Conservation (phyloP, 768 basidiomycete genomes). For the Macrolepiota albuminosa region DNA sequence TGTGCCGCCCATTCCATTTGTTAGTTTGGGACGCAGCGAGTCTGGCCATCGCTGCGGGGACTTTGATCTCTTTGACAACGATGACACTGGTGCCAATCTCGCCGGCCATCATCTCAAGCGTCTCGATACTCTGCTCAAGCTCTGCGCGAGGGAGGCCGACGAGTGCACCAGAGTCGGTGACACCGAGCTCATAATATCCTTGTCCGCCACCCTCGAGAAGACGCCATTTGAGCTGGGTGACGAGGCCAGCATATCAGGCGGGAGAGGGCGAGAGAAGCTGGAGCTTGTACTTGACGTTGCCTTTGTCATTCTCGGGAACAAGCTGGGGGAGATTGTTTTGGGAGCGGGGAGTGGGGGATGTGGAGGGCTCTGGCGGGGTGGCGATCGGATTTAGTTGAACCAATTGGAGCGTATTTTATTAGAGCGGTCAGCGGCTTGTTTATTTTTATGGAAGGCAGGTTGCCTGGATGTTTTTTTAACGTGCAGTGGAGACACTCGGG, state of each 20-base stretch:
- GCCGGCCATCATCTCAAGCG: constrained; percentile 90
- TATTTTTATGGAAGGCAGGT: constrained; percentile 6
- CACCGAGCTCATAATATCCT: constrained; percentile 79
- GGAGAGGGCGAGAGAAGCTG: constrained; percentile 78
- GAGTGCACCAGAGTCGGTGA: constrained; percentile 84
- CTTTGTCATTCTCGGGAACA: constrained; percentile 78
- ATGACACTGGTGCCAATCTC: constrained; percentile 92
- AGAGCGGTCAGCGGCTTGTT: constrained; percentile 13
- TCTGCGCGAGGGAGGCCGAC: constrained; percentile 72
- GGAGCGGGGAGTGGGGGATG: constrained; percentile 26
- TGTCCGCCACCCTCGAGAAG: constrained; percentile 80
- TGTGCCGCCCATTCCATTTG: constrained; percentile 34
- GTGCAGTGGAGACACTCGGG: neutral
- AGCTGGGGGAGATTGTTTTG: constrained; percentile 52
- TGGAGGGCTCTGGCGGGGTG: constrained; percentile 39
- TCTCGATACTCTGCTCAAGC: constrained; percentile 78
- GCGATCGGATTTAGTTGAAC: constrained; percentile 34
- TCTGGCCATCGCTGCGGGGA: constrained; percentile 50
- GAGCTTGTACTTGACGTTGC: constrained; percentile 93
- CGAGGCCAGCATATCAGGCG: constrained; percentile 74
- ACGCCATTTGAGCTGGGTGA: constrained; percentile 96
- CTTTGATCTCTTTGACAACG: constrained; percentile 84
- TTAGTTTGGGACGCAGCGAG: constrained; percentile 31
- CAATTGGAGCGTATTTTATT: neutral
- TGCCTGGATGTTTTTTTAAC: constrained; percentile 3